Evolutionary conservation across 73 alveolate genomes (phyloP), one percentile per base, ranked within the genome.

Genomic region (Paramecium pentaurelia): DNA sequence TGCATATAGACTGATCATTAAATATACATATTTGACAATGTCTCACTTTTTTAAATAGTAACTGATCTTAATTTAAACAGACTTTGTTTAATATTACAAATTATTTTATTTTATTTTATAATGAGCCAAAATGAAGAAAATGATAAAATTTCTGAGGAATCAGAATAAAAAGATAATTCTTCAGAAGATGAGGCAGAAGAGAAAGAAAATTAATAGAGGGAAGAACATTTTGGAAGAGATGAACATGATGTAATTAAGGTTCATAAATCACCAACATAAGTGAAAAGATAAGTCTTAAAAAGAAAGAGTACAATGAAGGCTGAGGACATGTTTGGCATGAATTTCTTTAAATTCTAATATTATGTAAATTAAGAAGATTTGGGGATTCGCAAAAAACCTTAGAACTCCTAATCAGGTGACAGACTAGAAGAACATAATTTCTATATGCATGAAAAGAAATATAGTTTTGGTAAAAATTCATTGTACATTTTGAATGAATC

Each of bases 381-480:
- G 84, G 84, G 84, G 6, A 32, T 64, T 32, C 42, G 47, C 16
- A 64, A 64, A 18, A 64, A 64, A 34, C 32, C 32, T 6, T 4
- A 18, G 1, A 64, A 64, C 7, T 12, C 84, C 22, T 14, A 8
- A 32, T 32, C 84, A 12, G 84, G 84, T 27, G 84, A 64, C 7
- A 27, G 22, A 64, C 47, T 64, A 8, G 87, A 37, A 7, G 87
- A 73, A 38, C 32, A 34, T 73, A 73, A 73, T 73, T 73, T 73
- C 37, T 73, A 73, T 38, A 73, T 73, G 87, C 87, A 73, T 38
- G 87, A 73, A 36, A 73, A 73, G 47, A 73, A 73, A 38, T 73
- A 37, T 73, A 73, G 87, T 38, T 73, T 73, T 73, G 87, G 87
- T 12, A 32, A 20, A 11, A 38, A 73, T 40, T 73, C 87, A 37